phyloP scores from a whole-genome alignment of 768 basidiomycete genomes.

The Nidula microcarpa region DNA sequence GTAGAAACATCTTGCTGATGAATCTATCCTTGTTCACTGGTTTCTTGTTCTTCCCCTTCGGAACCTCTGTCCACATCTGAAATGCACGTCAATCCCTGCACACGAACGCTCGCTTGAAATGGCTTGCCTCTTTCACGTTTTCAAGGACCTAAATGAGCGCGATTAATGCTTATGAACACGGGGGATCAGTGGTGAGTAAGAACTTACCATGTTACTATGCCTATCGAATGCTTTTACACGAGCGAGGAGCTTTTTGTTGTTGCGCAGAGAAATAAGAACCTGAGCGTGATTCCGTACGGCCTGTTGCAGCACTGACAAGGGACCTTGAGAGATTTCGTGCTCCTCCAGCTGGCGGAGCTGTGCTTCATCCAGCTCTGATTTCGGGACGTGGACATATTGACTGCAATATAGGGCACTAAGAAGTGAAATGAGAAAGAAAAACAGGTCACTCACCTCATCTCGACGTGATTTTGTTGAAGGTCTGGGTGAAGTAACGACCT shows the following conservation, averaged over 20 bases:
- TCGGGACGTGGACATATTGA: constrained; percentile 95
- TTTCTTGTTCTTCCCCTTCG: constrained; percentile 98
- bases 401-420: constrained; percentile 35
- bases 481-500: background rate
- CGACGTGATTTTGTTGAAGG: background rate
- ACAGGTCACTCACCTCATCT: constrained; percentile 31
- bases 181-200: no score
- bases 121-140: constrained; percentile 91
- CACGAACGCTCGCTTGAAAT: background rate
- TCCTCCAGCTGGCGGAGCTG: constrained; percentile 96
- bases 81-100: background rate
- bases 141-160: constrained; percentile 71
- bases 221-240: constrained; percentile 98
- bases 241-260: constrained; percentile 96
- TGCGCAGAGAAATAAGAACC: constrained; percentile 93
- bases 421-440: background rate
- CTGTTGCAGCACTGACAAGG: constrained; percentile 92
- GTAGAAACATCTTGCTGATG: constrained; percentile 98
- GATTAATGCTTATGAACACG: constrained; percentile 1
- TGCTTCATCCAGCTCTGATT: constrained; percentile 96
- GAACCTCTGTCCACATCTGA: constrained; percentile 99
- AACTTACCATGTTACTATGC: constrained; percentile 97
- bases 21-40: constrained; percentile 99
- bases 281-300: constrained; percentile 97
- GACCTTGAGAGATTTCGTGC: constrained; percentile 98